phyloP scores from a whole-genome alignment of 805 yeast genomes.

The Peterozyma xylosa region DNA sequence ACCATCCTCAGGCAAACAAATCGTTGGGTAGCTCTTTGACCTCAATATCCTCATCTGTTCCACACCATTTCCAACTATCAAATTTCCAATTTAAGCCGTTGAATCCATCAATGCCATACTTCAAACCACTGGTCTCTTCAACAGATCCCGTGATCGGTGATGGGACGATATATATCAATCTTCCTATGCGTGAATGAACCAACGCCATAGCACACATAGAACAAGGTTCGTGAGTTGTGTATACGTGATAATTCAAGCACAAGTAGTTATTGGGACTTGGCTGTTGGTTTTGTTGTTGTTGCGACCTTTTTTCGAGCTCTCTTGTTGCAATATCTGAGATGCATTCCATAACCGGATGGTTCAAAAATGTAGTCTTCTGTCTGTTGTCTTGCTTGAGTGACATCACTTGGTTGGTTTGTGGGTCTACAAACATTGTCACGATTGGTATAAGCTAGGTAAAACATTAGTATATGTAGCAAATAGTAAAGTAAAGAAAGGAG shows the following conservation, averaged over 20 bases:
- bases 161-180: slow-evolving; percentile 53
- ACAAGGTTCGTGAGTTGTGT: slow-evolving; percentile 94
- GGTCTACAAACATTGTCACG: slow-evolving; percentile 60
- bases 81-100: slow-evolving; percentile 80
- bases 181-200: slow-evolving; percentile 77
- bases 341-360: slow-evolving; percentile 73
- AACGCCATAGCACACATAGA: slow-evolving; percentile 96
- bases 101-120: slow-evolving; percentile 69
- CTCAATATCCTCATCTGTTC: slow-evolving; percentile 18
- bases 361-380: slow-evolving; percentile 37
- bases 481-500: slow-evolving; percentile 10
- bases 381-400: slow-evolving; percentile 32
- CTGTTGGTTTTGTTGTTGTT: slow-evolving; percentile 1
- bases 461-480: neutral
- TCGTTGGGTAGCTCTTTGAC: slow-evolving; percentile 6
- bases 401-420: slow-evolving; percentile 31
- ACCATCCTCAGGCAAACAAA: neutral
- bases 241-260: slow-evolving; percentile 70
- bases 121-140: slow-evolving; percentile 48
- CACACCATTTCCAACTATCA: slow-evolving; percentile 73
- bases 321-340: slow-evolving; percentile 53
- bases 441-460: slow-evolving; percentile 29
- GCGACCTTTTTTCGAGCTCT: slow-evolving; percentile 36
- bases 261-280: slow-evolving; percentile 37
- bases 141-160: slow-evolving; percentile 47